Conservation (phyloP, 495 filamentous ascomycete species). For the Immersiella caudata region DNA sequence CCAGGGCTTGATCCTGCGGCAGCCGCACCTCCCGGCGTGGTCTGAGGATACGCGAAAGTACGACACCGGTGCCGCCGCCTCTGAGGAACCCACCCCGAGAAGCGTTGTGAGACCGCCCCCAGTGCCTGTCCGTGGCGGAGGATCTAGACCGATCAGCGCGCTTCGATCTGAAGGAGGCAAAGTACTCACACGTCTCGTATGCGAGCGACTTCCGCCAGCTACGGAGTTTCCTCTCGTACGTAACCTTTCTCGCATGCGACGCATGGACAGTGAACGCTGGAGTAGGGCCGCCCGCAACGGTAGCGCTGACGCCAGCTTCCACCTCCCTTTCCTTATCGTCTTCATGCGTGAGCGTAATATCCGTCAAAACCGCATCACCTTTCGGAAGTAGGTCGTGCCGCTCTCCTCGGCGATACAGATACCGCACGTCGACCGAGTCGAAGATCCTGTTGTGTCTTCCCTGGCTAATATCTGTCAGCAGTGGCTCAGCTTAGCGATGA, state of each 20-base stretch:
- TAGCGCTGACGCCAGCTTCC: slow-evolving; percentile 17
- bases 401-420: slow-evolving; percentile 31
- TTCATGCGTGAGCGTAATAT: slow-evolving; percentile 25
- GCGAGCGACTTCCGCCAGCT: slow-evolving; percentile 31
- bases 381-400: slow-evolving; percentile 26
- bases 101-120: slow-evolving; percentile 10
- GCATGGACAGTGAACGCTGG: slow-evolving; percentile 29
- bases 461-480: slow-evolving; percentile 6
- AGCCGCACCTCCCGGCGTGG: slow-evolving; percentile 22
- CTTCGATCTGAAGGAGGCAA: background rate
- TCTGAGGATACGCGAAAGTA: slow-evolving; percentile 25
- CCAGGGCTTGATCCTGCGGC: slow-evolving; percentile 8
- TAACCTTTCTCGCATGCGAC: slow-evolving; percentile 26
- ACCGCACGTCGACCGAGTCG: slow-evolving; percentile 30
- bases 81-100: background rate
- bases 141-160: slow-evolving; percentile 16
- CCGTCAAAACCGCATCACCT: slow-evolving; percentile 21
- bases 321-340: slow-evolving; percentile 16
- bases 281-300: slow-evolving; percentile 10
- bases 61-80: background rate
- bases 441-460: slow-evolving; percentile 30
- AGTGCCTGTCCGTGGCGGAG: background rate
- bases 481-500: background rate
- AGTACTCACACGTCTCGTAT: slow-evolving; percentile 26
- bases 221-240: slow-evolving; percentile 30